Evolutionary conservation across 2,329 filamentous ascomycete genomes (phyloP).

Genomic region (Orbilia quercus): DNA sequence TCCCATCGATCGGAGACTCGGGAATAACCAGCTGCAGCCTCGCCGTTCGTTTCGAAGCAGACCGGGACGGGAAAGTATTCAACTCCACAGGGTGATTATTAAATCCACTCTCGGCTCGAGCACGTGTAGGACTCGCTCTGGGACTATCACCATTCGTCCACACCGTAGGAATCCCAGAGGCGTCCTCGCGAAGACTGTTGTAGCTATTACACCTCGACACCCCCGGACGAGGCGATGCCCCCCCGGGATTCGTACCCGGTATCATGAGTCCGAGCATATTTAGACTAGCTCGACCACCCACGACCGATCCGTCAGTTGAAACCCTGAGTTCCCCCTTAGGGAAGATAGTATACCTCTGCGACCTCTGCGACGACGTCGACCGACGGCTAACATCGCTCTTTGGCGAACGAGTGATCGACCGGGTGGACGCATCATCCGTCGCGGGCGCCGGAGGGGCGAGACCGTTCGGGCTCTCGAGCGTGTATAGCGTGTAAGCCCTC

Average conservation of each 20-base stretch:
- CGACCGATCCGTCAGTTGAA: conserved; percentile 15
- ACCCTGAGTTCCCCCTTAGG: conserved; percentile 16
- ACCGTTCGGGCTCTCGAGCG: conserved; percentile 6
- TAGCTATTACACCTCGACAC: conserved; percentile 32
- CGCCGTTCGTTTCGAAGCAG: conserved; percentile 6
- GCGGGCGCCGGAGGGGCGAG: conserved; percentile 9
- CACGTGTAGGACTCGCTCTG: conserved; percentile 39
- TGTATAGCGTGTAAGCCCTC: conserved; percentile 32
- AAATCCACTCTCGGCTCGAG: conserved; percentile 13
- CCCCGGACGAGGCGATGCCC: conserved; percentile 23
- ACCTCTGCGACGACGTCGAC: conserved; percentile 15
- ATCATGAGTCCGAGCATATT: conserved; percentile 17
- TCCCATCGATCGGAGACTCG: conserved; percentile 48
- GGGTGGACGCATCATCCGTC: conserved; percentile 13
- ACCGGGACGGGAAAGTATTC: conserved; percentile 9
- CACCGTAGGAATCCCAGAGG: conserved; percentile 43
- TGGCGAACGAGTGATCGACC: conserved; percentile 30
- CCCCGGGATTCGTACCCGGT: background rate
- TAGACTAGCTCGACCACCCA: background rate
- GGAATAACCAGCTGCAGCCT: conserved; percentile 40
- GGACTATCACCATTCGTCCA: conserved; percentile 54
- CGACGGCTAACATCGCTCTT: conserved; percentile 12
- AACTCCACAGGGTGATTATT: conserved; percentile 4
- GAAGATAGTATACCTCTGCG: conserved; percentile 37
- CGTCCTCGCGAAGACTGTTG: conserved; percentile 48